These are phyloP conservation scores for Marchantia paleacea DNA, from an alignment of 225 moss, liverwort and hornwort genomes.

Conservation along the genomic window DNA sequence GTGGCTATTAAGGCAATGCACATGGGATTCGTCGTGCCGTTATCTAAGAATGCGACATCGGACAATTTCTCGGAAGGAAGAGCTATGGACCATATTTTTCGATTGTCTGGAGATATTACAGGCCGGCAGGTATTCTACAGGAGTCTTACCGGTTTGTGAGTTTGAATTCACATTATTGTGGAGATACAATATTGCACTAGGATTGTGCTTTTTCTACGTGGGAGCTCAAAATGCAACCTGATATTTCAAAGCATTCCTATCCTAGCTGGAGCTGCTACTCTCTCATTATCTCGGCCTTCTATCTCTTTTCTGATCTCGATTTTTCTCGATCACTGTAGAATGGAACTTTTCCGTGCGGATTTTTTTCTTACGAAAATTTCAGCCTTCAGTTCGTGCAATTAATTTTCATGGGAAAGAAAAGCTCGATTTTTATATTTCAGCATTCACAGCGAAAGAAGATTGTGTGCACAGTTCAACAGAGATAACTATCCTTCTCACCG, in stretches of 20 bases:
- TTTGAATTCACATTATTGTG: background rate
- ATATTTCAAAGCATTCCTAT: background rate
- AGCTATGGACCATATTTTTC: slow-evolving; percentile 78
- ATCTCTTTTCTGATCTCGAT: background rate
- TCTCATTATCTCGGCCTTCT: background rate
- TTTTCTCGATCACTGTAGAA: background rate
- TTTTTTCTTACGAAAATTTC: too few species aligned
- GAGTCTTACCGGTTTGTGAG: background rate
- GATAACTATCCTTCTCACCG: too few species aligned
- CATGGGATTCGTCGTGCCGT: slow-evolving; percentile 69
- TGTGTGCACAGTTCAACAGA: too few species aligned
- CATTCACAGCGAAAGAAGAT: too few species aligned
- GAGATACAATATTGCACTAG: background rate
- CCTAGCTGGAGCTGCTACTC: background rate
- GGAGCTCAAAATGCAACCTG: background rate
- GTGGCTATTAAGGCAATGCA: slow-evolving; percentile 71
- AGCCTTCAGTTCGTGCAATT: too few species aligned
- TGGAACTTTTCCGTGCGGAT: background rate
- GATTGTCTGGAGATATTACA: slow-evolving; percentile 52
- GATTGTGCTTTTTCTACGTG: background rate
- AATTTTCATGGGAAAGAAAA: too few species aligned
- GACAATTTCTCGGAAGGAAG: slow-evolving; percentile 84
- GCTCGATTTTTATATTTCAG: too few species aligned
- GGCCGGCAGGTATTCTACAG: slow-evolving; percentile 55
- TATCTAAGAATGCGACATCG: slow-evolving; percentile 59